Conservation (phyloP, 257 asterid genomes). For the Capsicum baccatum region DNA sequence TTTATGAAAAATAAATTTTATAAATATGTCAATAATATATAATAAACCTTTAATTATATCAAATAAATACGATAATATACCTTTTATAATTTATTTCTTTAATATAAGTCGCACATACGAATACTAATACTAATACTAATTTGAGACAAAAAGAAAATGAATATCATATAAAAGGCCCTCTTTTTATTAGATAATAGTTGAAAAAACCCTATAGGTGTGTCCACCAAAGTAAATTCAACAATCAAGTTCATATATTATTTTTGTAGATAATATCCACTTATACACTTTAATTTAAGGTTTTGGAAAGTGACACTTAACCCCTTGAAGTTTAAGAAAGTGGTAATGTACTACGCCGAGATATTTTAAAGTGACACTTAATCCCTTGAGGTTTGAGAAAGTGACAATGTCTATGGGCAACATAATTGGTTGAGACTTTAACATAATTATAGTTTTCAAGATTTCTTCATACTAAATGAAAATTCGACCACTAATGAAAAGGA, state of each 20-base stretch:
- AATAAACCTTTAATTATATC: too few relatives aligned
- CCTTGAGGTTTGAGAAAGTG: background rate
- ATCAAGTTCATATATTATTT: background rate
- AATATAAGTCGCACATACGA: too few relatives aligned
- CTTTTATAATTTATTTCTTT: too few relatives aligned
- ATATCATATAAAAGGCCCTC: background rate
- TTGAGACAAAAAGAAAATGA: background rate
- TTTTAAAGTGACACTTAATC: background rate
- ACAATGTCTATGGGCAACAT: background rate
- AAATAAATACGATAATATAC: too few relatives aligned
- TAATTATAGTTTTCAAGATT: background rate
- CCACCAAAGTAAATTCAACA: slow-evolving; percentile 18
- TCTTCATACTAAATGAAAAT: too few relatives aligned
- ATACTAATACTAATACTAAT: too few relatives aligned
- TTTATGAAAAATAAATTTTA: too few relatives aligned
- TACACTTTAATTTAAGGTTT: background rate
- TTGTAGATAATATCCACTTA: slow-evolving; percentile 13
- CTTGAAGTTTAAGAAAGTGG: background rate
- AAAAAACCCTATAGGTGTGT: background rate
- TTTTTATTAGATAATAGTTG: background rate
- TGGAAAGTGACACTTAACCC: background rate
- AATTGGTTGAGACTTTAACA: background rate
- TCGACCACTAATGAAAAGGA: too few relatives aligned
- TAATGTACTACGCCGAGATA: background rate
- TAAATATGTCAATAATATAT: too few relatives aligned